Conservation (phyloP, 139 green algal species). For the Pseudopediastrum boryanum region DNA sequence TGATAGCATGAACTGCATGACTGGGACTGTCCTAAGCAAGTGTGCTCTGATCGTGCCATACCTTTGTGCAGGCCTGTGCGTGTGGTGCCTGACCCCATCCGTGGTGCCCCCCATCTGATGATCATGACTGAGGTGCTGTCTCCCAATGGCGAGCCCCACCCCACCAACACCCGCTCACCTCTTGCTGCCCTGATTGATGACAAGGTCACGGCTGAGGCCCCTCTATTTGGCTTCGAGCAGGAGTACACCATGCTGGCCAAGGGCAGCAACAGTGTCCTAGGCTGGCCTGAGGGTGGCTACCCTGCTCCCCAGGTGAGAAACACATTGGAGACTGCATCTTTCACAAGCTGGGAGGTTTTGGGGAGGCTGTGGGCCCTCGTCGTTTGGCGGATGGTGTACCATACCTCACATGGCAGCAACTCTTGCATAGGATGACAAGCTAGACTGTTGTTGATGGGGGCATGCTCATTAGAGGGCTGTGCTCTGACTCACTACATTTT, state of each 20-base stretch:
- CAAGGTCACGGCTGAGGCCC: conserved; percentile 63
- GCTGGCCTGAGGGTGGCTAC: conserved; percentile 87
- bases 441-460: too few relatives aligned
- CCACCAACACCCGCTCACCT: conserved; percentile 86
- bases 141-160: conserved; percentile 76
- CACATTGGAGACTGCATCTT: too few relatives aligned
- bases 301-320: conserved; percentile 82
- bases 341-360: too few relatives aligned
- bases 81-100: conserved; percentile 88
- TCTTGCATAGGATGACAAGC: too few relatives aligned
- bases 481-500: too few relatives aligned
- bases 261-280: conserved; percentile 58
- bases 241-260: conserved; percentile 90
- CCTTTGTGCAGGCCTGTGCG: conserved; percentile 66
- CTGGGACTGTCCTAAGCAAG: too few relatives aligned
- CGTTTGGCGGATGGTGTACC: too few relatives aligned
- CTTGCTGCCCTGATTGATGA: conserved; percentile 79
- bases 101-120: conserved; percentile 86
- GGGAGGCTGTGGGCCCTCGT: too few relatives aligned
- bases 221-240: conserved; percentile 90
- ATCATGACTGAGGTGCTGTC: conserved; percentile 90
- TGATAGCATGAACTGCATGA: too few relatives aligned
- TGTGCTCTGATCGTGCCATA: conserved; percentile 11
- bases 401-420: too few relatives aligned
- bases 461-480: too few relatives aligned